Conservation (phyloP, 345 rosid genomes). For the Eucalyptus pumila region DNA sequence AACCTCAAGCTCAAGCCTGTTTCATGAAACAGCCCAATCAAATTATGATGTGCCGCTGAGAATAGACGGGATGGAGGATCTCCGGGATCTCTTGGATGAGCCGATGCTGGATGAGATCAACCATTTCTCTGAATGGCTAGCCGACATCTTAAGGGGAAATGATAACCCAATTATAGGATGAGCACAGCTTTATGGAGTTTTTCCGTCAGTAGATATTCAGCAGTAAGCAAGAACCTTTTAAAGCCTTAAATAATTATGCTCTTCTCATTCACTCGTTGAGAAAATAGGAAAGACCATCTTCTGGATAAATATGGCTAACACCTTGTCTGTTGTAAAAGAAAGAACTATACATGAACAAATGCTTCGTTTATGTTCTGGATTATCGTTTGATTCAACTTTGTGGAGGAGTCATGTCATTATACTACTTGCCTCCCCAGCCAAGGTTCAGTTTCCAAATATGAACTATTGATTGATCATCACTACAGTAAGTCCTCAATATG, state of each 20-base stretch:
- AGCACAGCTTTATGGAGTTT: neutral
- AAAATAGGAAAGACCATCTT: neutral
- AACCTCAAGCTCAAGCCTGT: neutral
- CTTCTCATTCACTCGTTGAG: neutral
- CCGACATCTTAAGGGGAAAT: neutral
- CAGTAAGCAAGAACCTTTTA: neutral
- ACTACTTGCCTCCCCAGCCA: neutral
- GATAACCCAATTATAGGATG: neutral
- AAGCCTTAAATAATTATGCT: neutral
- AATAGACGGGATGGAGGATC: neutral
- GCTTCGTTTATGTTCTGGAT: neutral
- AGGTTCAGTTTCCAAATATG: neutral
- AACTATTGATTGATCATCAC: neutral
- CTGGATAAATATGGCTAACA: neutral
- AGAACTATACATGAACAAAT: neutral
- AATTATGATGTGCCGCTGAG: neutral
- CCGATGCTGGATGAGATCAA: neutral
- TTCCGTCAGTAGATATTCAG: neutral
- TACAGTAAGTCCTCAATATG: neutral
- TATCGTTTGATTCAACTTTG: neutral
- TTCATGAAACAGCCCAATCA: neutral
- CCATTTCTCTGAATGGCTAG: constrained; percentile 1
- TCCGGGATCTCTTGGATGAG: neutral
- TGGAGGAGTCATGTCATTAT: neutral
- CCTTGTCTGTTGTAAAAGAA: neutral